phyloP scores from a whole-genome alignment of 2,329 filamentous ascomycete genomes.

The Phialophora verrucosa region DNA sequence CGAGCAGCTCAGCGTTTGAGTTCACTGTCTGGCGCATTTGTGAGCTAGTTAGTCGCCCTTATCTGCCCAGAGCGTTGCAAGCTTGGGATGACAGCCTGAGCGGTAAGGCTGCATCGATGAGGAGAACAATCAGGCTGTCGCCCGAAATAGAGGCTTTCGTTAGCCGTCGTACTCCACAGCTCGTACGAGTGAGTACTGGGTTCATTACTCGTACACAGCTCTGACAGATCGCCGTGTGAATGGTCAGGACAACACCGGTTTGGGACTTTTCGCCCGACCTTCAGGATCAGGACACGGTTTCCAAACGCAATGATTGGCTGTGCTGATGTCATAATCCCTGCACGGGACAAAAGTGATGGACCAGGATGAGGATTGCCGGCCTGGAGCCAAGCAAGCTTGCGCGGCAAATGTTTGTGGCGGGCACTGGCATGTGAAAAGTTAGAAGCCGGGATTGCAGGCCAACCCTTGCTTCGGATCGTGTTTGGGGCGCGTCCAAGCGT shows the following conservation, averaged over 20 bases:
- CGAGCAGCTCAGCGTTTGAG: too few species aligned
- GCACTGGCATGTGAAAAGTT: slow-evolving; percentile 1
- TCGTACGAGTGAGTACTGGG: too few species aligned
- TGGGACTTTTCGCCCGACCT: slow-evolving; percentile 4
- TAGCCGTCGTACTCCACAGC: background rate
- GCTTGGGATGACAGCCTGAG: background rate
- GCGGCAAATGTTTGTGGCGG: slow-evolving; percentile 18
- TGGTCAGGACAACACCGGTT: slow-evolving; percentile 26
- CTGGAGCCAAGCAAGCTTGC: slow-evolving; percentile 27
- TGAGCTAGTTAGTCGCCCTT: too few species aligned
- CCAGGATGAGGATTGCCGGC: background rate
- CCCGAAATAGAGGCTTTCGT: slow-evolving; percentile 7
- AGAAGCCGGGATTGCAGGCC: slow-evolving; percentile 2
- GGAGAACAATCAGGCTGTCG: background rate
- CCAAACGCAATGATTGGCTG: slow-evolving; percentile 23
- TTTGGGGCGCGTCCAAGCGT: slow-evolving; percentile 3
- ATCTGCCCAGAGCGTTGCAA: background rate
- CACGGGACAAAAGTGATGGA: background rate
- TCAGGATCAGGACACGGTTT: slow-evolving; percentile 16
- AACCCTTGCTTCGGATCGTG: slow-evolving; percentile 1
- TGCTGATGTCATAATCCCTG: slow-evolving; percentile 5
- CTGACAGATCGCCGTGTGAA: background rate
- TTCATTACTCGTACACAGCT: background rate
- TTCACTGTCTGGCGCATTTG: too few species aligned
- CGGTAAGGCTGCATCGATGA: background rate